Conservation (phyloP, 306 rosid species). For the Astragalus glycyphyllos region DNA sequence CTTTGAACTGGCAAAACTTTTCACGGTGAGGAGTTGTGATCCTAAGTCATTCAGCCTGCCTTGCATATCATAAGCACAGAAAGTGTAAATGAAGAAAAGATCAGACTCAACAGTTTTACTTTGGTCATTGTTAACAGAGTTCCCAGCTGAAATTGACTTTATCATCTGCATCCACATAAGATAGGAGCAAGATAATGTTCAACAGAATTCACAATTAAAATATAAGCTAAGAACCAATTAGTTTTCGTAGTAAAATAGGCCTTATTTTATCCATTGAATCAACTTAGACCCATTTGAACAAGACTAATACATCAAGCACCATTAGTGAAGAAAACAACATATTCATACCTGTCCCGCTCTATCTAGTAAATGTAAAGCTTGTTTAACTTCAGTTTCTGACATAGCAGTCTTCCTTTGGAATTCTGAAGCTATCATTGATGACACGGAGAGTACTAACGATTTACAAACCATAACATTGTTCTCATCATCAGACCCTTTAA, state of each 20-base stretch:
- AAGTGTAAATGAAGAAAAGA: constrained; percentile 68
- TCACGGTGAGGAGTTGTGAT: constrained; percentile 65
- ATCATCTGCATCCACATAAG: constrained; percentile 68
- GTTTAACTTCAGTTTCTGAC: constrained; percentile 75
- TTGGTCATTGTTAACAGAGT: constrained; percentile 50
- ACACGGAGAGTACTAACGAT: constrained; percentile 68
- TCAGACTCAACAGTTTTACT: constrained; percentile 59
- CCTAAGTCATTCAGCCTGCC: constrained; percentile 78
- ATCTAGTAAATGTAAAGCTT: constrained; percentile 67
- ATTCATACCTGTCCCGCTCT: constrained; percentile 86
- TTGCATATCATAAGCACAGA: constrained; percentile 72
- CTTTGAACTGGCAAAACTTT: constrained; percentile 68
- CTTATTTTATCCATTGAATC: constrained; percentile 12
- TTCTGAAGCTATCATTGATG: constrained; percentile 82
- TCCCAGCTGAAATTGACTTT: constrained; percentile 61
- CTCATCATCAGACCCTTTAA: constrained; percentile 63
- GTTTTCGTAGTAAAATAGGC: constrained; percentile 2
- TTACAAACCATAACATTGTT: constrained; percentile 64
- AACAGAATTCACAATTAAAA: constrained; percentile 25
- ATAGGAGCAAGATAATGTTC: constrained; percentile 35
- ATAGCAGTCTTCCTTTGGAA: constrained; percentile 61
- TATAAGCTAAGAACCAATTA: constrained; percentile 18
- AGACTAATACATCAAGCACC: constrained; percentile 18
- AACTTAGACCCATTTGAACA: constrained; percentile 29
- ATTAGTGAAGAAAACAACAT: constrained; percentile 16